phyloP scores from a whole-genome alignment of 306 rosid genomes.

The Casuarina glauca region DNA sequence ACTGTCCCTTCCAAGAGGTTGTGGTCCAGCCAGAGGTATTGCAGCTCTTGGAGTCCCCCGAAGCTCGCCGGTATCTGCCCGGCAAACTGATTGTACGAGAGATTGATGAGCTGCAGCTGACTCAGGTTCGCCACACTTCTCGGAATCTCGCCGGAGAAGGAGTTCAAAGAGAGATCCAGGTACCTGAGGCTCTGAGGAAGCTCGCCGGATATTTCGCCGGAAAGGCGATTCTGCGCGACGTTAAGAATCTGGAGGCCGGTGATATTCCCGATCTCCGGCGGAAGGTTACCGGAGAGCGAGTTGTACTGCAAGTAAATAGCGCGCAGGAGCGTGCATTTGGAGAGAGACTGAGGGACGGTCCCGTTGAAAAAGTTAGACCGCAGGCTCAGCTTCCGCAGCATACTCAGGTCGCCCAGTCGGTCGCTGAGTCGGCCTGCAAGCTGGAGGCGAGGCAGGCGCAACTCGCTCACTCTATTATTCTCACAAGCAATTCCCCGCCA shows the following conservation, averaged over 20 bases:
- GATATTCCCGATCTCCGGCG: slow-evolving; percentile 62
- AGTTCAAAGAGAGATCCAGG: slow-evolving; percentile 78
- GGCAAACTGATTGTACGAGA: slow-evolving; percentile 69
- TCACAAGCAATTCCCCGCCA: slow-evolving; percentile 73
- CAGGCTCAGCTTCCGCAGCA: slow-evolving; percentile 69
- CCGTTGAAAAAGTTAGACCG: slow-evolving; percentile 82
- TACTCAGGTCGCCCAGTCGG: slow-evolving; percentile 47
- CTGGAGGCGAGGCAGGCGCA: slow-evolving; percentile 77
- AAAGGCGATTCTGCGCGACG: slow-evolving; percentile 69
- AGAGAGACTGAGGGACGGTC: slow-evolving; percentile 59
- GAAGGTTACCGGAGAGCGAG: slow-evolving; percentile 67
- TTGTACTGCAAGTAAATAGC: slow-evolving; percentile 72
- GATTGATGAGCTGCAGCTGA: slow-evolving; percentile 69
- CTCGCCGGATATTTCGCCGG: slow-evolving; percentile 56
- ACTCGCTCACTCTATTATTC: slow-evolving; percentile 57
- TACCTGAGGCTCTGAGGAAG: slow-evolving; percentile 54
- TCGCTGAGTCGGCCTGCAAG: slow-evolving; percentile 73
- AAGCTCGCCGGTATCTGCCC: slow-evolving; percentile 78
- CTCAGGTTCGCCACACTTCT: slow-evolving; percentile 45
- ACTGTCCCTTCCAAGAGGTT: slow-evolving; percentile 70
- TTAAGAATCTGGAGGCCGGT: slow-evolving; percentile 58
- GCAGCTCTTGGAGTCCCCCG: slow-evolving; percentile 72
- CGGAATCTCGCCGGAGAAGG: slow-evolving; percentile 80
- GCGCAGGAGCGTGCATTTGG: slow-evolving; percentile 65
- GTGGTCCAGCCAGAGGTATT: slow-evolving; percentile 86